phyloP scores from a whole-genome alignment of 768 basidiomycete genomes.

The Lactarius trivialis region DNA sequence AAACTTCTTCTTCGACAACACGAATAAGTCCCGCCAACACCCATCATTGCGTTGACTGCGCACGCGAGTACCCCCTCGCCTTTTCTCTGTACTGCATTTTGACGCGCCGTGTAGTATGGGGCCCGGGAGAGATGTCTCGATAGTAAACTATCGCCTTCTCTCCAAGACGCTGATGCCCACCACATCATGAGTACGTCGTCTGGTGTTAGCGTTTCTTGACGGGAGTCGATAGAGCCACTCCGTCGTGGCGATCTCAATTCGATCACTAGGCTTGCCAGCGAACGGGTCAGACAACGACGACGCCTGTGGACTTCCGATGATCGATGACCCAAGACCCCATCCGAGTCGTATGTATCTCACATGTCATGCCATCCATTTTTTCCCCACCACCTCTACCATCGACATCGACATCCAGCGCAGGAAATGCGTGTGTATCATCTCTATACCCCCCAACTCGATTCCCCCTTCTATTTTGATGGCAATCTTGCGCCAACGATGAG shows the following conservation, averaged over 20 bases:
- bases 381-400: no score
- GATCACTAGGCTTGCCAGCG: slow-evolving; percentile 72
- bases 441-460: not conserved
- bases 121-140: slow-evolving; percentile 69
- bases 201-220: not conserved
- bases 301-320: slow-evolving; percentile 10
- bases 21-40: slow-evolving; percentile 69
- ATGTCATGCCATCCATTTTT: not conserved
- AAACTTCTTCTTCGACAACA: no score
- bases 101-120: slow-evolving; percentile 54
- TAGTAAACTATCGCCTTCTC: no score
- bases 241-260: slow-evolving; percentile 76
- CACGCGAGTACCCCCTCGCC: slow-evolving; percentile 71
- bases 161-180: no score
- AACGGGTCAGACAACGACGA: slow-evolving; percentile 36
- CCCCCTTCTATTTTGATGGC: no score
- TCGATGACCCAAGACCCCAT: slow-evolving; percentile 4
- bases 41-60: slow-evolving; percentile 95
- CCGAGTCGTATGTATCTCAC: no score
- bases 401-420: not conserved
- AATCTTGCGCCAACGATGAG: no score
- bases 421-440: no score
- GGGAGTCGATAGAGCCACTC: slow-evolving; percentile 62
- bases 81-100: slow-evolving; percentile 11
- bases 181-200: slow-evolving; percentile 52